Conservation (phyloP, 495 filamentous ascomycete species). For the Polyplosphaeria fusca region DNA sequence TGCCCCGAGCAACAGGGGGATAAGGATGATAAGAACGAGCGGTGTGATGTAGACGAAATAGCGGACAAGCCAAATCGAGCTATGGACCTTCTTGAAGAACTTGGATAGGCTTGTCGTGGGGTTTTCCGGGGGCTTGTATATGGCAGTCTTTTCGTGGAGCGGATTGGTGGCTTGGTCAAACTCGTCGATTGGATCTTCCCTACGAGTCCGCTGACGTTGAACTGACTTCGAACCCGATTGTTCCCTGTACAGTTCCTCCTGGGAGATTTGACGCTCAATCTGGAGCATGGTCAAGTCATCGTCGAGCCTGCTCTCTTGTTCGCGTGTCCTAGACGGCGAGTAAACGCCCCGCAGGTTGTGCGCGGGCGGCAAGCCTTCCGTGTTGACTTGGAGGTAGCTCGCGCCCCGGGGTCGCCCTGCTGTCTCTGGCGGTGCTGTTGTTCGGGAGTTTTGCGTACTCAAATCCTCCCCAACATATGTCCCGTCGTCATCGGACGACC, state of each 20-base stretch:
- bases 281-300: constrained; percentile 84
- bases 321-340: constrained; percentile 55
- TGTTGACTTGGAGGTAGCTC: constrained; percentile 26
- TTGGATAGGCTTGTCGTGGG: constrained; percentile 59
- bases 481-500: constrained; percentile 29
- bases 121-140: constrained; percentile 67
- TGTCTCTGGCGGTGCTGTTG: not conserved
- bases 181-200: constrained; percentile 67
- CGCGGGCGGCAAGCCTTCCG: constrained; percentile 40
- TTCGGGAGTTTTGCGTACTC: constrained; percentile 1
- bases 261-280: constrained; percentile 70
- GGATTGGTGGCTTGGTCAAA: constrained; percentile 77
- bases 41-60: constrained; percentile 88
- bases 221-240: constrained; percentile 47
- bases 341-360: constrained; percentile 27
- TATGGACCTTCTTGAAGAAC: constrained; percentile 64
- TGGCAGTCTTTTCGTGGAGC: constrained; percentile 64
- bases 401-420: constrained; percentile 1
- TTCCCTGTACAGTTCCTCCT: constrained; percentile 42
- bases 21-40: constrained; percentile 65
- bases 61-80: constrained; percentile 72
- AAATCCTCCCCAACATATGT: constrained; percentile 27
- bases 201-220: constrained; percentile 49
- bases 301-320: constrained; percentile 68
- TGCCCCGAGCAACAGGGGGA: constrained; percentile 76